Percentiles rank a stretch among this genome's conserved stretches.
Conservation (phyloP, 1,139 yeast genomes). For the Kodamaea sp. region DNA sequence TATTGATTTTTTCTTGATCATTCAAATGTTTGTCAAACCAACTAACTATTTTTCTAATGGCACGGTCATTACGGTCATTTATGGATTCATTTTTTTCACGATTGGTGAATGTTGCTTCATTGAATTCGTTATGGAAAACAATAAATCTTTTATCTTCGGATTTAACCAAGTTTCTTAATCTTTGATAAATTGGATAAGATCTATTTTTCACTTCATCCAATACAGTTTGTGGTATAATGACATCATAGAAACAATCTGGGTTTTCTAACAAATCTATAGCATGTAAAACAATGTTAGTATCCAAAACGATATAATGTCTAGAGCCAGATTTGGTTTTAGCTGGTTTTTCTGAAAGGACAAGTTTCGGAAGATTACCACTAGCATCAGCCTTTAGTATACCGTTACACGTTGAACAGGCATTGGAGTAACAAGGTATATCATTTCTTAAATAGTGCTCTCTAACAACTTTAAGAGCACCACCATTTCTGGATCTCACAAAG, state of each 20-base stretch:
- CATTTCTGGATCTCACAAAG: constrained; percentile 84
- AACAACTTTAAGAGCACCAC: constrained; percentile 86
- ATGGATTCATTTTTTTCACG: constrained; percentile 69
- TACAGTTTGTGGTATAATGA: constrained; percentile 89
- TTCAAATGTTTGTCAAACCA: constrained; percentile 73
- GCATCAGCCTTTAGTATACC: constrained; percentile 54
- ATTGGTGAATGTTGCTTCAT: constrained; percentile 61
- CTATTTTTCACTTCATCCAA: constrained; percentile 88
- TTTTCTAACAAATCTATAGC: constrained; percentile 89
- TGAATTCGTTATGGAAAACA: constrained; percentile 92
- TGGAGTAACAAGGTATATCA: constrained; percentile 89
- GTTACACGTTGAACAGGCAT: constrained; percentile 62
- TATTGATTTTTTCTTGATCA: constrained; percentile 28
- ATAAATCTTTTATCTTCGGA: constrained; percentile 81
- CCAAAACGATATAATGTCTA: constrained; percentile 76
- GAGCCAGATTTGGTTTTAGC: constrained; percentile 30
- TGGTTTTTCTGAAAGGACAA: constrained; percentile 52
- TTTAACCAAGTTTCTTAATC: constrained; percentile 73
- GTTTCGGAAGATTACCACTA: constrained; percentile 47
- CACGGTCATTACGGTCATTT: constrained; percentile 90
- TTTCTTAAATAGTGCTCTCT: constrained; percentile 90
- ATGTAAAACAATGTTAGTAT: constrained; percentile 83
- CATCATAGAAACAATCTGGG: constrained; percentile 75
- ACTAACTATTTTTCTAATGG: constrained; percentile 69
- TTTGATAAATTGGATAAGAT: constrained; percentile 82